Base-by-base conservation (phyloP, 2,329 filamentous ascomycete species). In the Furcasterigmium sp. region DNA sequence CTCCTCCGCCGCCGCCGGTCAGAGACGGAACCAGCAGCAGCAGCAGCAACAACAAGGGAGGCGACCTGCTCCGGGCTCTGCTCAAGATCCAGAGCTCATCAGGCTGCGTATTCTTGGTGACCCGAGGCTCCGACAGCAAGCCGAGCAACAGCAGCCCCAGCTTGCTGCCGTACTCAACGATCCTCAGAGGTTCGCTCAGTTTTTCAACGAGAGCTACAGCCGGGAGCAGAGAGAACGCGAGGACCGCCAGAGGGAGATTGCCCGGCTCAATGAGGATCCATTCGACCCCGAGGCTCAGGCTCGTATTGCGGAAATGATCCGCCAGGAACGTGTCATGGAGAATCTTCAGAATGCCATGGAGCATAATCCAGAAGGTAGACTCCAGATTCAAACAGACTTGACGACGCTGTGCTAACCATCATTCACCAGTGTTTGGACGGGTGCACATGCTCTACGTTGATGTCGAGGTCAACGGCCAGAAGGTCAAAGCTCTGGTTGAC, bases 381-480 rank as follows among this genome's bases (percentile, higher is more conserved):
- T 26, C 30, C 17, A 14, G 2, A 6, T 7, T 15, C 15, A 18
- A 19, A 8, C 39, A 44, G 30, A 26, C 19, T 9, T 34, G 18
- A 30, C 37, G 42, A 8, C 14, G 7, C 14, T 20, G n/a, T 18
- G 19, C 29, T 41, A 26, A 41, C 29, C 20, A 46, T 45, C 45
- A 39, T n/a, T 8, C 44, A 46, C 54, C n/a, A 95, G 91, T 93
- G 21, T 98, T 98, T 59, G 93, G 89, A 42, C 81, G 87, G 54
- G 93, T 98, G 32, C 90, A 91, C 54, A 93, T 98, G 84, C 80
- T 98, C 38, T 98, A 98, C 65, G 86, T 97, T 53, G 84, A 94
- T 58, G 91, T 95, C 48, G 87, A 94, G 62, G 93, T 98, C 55
- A 98, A 98, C 64, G 85, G 87, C 11, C 79, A 88, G 54, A 87